Evolutionary conservation across 2,329 filamentous ascomycete species (phyloP), one percentile per base, ranked within the genome.

Genomic region (Claviceps africana): DNA sequence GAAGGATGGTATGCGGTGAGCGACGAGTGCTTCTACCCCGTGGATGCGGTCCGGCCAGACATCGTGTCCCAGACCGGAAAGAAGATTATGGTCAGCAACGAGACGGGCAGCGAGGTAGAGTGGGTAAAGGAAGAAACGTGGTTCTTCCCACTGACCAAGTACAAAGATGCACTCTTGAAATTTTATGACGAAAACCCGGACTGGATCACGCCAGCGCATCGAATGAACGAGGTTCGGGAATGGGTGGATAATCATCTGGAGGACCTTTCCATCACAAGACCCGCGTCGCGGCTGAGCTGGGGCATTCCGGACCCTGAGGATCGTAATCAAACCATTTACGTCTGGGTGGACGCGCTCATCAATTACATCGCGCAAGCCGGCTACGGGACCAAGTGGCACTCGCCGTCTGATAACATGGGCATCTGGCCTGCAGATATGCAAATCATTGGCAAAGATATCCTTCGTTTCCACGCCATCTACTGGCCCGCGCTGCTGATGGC

Each of bases 401-500:
- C 86, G 0, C 81, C 81, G 1, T 70, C 76, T 4, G 80, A 85
- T 54, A 66, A 73, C 15, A 71, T 70, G 21, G 77, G 77, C 48
- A 82, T 86, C 25, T 98, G 93, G 91, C 93, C 93, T 4, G 88
- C 88, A 9, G 83, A 98, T 65, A 77, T 93, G 19, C 93, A 98
- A 46, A 81, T 98, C 28, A 84, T 98, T 52, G 93, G 93, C 48
- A 98, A 98, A 68, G 93, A 98, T 65, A 98, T 98, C 58, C 75
- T 95, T 53, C 85, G 89, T 19, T 98, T 98, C 67, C 94, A 98
- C 65, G 91, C 88, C 67, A 83, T 98, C 47, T 98, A 98, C 73
- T 98, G 94, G 93, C 93, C 93, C 0, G 93, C 93, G 3, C 85
- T 98, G 59, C 81, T 98, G 17, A 85, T 98, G 77, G 91, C 93